Conservation (phyloP, 495 filamentous ascomycete genomes). For the Penicillium coprophilum region DNA sequence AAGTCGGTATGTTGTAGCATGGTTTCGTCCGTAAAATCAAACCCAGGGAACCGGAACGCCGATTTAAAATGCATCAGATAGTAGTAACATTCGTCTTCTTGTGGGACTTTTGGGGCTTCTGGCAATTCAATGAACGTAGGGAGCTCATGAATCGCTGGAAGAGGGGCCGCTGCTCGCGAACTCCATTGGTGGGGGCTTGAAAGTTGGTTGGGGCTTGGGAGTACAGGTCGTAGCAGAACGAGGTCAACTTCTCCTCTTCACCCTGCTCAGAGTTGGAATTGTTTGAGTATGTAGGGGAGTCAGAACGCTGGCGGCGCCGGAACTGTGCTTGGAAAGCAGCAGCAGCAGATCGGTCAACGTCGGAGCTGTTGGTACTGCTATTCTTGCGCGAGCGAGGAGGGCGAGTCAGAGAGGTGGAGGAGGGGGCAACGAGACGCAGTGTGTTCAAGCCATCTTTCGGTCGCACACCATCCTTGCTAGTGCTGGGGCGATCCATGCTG, state of each 20-base stretch:
- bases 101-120: conserved; percentile 21
- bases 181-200: conserved; percentile 15
- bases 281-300: conserved; percentile 27
- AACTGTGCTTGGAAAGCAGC: conserved; percentile 43
- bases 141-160: conserved; percentile 39
- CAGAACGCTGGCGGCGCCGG: conserved; percentile 38
- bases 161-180: conserved; percentile 28
- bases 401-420: conserved; percentile 36
- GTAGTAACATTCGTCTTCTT: conserved; percentile 23
- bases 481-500: conserved; percentile 31
- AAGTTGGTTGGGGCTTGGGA: conserved; percentile 27
- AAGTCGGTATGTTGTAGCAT: conserved; percentile 12
- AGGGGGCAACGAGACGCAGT: conserved; percentile 42
- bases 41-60: conserved; percentile 15
- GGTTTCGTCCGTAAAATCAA: conserved; percentile 5
- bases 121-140: conserved; percentile 35
- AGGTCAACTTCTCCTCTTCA: conserved; percentile 33
- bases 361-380: conserved; percentile 30
- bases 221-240: conserved; percentile 41
- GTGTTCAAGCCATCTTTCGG: conserved; percentile 31
- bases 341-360: conserved; percentile 40
- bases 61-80: conserved; percentile 16
- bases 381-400: conserved; percentile 32
- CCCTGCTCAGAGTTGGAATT: conserved; percentile 10
- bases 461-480: conserved; percentile 30